phyloP scores from a whole-genome alignment of 176 grass and related monocot genomes.

The Areca catechu region DNA sequence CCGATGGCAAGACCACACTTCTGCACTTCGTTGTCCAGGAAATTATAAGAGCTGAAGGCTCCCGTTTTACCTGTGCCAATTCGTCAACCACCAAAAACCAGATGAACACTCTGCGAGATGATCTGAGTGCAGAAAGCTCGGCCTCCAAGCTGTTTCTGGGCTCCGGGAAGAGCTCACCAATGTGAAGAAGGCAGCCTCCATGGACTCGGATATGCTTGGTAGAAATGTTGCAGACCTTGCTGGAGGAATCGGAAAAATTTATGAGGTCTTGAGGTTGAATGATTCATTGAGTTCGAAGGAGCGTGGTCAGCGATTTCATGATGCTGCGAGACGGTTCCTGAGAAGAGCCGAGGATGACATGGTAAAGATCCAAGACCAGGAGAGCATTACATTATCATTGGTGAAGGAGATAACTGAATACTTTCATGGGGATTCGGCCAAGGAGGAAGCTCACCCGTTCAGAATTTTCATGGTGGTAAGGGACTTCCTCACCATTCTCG shows the following conservation, averaged over 20 bases:
- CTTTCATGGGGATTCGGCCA: conserved; percentile 11
- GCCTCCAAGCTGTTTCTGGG: conserved; percentile 4
- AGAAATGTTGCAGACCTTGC: not conserved
- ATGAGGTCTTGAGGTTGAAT: conserved; percentile 6
- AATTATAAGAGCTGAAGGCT: conserved; percentile 6
- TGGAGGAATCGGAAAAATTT: conserved; percentile 2
- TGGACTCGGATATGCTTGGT: conserved; percentile 8
- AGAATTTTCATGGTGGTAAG: conserved; percentile 7
- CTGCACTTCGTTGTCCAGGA: conserved; percentile 13
- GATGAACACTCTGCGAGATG: not conserved
- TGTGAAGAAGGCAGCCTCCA: conserved; percentile 11
- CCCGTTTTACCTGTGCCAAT: conserved; percentile 2
- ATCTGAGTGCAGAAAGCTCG: conserved; percentile 2
- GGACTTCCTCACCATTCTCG: conserved; percentile 7
- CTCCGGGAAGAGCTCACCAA: conserved; percentile 5
- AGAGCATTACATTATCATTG: not conserved
- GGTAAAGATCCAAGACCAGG: conserved; percentile 4
- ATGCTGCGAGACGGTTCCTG: conserved; percentile 1
- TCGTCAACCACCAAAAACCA: not conserved
- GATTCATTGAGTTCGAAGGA: not conserved
- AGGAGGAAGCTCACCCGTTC: conserved; percentile 9
- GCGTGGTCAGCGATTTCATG: not conserved
- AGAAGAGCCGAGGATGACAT: conserved; percentile 5
- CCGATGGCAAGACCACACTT: conserved; percentile 13
- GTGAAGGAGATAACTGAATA: too few relatives aligned